phyloP scores from a whole-genome alignment of 2,329 filamentous ascomycete species.

The Fusarium oxysporum region DNA sequence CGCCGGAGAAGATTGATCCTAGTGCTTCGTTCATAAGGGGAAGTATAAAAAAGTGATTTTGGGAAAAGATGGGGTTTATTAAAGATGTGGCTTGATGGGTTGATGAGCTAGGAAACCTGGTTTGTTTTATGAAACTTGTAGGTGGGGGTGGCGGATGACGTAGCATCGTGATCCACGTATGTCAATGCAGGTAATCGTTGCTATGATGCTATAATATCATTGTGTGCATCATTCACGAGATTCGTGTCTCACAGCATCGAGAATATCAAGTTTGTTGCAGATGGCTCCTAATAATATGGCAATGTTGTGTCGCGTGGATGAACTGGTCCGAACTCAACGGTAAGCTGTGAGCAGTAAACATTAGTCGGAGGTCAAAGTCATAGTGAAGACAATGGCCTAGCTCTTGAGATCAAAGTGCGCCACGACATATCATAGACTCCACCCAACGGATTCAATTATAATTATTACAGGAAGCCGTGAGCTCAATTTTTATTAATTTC shows the following conservation, averaged over 20 bases:
- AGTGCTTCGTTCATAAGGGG: slow-evolving; percentile 24
- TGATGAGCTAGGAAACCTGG: slow-evolving; percentile 4
- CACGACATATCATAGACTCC: fast-evolving
- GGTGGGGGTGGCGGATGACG: slow-evolving; percentile 34
- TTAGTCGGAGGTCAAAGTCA: fast-evolving
- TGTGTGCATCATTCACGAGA: background rate
- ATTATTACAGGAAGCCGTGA: fast-evolving
- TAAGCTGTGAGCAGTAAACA: fast-evolving
- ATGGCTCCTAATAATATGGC: fast-evolving
- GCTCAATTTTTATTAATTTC: fast-evolving
- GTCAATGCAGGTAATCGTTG: background rate
- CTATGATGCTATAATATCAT: slow-evolving; percentile 17
- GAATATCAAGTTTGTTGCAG: background rate
- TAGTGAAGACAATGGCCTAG: fast-evolving
- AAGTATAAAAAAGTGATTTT: background rate
- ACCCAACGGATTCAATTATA: fast-evolving
- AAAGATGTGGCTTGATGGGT: slow-evolving; percentile 25
- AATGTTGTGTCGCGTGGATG: background rate
- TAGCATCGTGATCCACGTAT: background rate
- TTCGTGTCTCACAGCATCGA: background rate
- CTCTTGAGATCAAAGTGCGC: fast-evolving
- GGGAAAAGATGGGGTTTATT: background rate
- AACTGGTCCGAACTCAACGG: fast-evolving
- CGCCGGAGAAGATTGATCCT: slow-evolving; percentile 20
- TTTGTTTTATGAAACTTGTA: slow-evolving; percentile 17